Percentiles rank a stretch among this genome's conserved stretches.
Conservation (phyloP, 371 early-diverging fungal species). For the Mucor velutinosus region DNA sequence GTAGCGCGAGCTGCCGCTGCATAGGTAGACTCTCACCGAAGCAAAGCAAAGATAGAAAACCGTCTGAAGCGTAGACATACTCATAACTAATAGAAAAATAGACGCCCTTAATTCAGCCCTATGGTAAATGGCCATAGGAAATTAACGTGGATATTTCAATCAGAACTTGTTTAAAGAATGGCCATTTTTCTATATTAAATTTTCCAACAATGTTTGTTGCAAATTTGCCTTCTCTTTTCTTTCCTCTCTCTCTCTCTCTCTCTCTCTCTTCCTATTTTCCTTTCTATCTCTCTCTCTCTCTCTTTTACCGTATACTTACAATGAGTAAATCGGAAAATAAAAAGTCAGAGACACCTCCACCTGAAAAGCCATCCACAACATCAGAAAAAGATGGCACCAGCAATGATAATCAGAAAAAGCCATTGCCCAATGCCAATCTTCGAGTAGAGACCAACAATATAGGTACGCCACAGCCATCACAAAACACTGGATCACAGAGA, state of each 20-base stretch:
- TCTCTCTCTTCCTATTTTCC: not conserved
- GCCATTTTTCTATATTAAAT: not conserved
- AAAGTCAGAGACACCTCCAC: not conserved
- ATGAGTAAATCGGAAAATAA: conserved; percentile 9
- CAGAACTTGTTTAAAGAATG: not conserved
- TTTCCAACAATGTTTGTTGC: not conserved
- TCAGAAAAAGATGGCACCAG: not conserved
- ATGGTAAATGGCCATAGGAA: not conserved
- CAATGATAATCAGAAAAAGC: not conserved
- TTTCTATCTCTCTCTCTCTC: not conserved
- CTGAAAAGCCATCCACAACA: not conserved
- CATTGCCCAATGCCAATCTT: not conserved
- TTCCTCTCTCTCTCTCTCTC: not conserved
- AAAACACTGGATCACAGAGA: conserved; percentile 1
- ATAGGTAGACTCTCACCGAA: too few relatives aligned
- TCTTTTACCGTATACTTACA: not conserved
- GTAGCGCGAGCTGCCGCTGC: too few relatives aligned
- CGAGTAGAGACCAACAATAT: conserved; percentile 3
- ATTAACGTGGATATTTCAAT: not conserved
- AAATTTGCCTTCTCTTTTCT: not conserved
- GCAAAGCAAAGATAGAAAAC: too few relatives aligned
- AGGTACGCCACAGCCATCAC: not conserved
- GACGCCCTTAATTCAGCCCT: too few relatives aligned
- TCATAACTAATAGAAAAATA: too few relatives aligned
- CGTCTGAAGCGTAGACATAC: too few relatives aligned